A percentile compares a stretch with the other conserved stretches of the same genome.
phyloP scores from a whole-genome alignment of 2,329 filamentous ascomycete species.

The Penicillium italicum region DNA sequence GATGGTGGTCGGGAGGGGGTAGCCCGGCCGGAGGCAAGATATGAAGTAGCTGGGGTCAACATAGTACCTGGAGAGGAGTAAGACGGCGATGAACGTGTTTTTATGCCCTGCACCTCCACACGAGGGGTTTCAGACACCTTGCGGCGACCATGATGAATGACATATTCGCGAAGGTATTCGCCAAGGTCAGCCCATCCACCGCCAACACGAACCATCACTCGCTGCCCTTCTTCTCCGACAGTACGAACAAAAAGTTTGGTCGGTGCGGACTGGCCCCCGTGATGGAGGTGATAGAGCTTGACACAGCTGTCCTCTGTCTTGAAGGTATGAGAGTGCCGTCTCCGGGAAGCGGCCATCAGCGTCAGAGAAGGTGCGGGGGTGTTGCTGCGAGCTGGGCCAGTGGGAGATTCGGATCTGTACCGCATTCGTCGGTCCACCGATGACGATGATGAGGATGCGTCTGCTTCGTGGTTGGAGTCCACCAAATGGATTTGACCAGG shows the following conservation, averaged over 20 bases:
- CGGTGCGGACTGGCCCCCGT: constrained; percentile 76
- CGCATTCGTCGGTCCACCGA: constrained; percentile 35
- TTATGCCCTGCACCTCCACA: constrained; percentile 54
- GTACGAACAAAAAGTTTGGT: constrained; percentile 93
- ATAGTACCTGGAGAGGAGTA: constrained; percentile 28
- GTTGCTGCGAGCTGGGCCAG: constrained; percentile 45
- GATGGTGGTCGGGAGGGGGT: constrained; percentile 40
- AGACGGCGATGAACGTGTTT: constrained; percentile 31
- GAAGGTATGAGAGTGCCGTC: constrained; percentile 32
- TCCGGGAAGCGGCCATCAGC: constrained; percentile 56
- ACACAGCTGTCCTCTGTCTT: constrained; percentile 65
- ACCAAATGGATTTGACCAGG: constrained; percentile 75
- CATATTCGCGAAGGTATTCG: constrained; percentile 92
- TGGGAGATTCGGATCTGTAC: constrained; percentile 33
- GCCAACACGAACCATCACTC: constrained; percentile 96
- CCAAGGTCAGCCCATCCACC: constrained; percentile 97
- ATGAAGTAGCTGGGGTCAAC: constrained; percentile 17
- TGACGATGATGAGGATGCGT: constrained; percentile 31
- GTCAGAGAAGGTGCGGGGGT: constrained; percentile 66
- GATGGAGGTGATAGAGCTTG: constrained; percentile 85
- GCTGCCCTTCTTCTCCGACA: constrained; percentile 83
- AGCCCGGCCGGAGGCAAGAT: constrained; percentile 28
- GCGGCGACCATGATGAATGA: constrained; percentile 80
- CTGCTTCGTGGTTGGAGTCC: constrained; percentile 42
- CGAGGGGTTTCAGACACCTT: constrained; percentile 52